These are phyloP conservation scores for Cryptococcus sp. DNA, from an alignment of 1,284 basidiomycete genomes.

Conservation along the genomic window DNA sequence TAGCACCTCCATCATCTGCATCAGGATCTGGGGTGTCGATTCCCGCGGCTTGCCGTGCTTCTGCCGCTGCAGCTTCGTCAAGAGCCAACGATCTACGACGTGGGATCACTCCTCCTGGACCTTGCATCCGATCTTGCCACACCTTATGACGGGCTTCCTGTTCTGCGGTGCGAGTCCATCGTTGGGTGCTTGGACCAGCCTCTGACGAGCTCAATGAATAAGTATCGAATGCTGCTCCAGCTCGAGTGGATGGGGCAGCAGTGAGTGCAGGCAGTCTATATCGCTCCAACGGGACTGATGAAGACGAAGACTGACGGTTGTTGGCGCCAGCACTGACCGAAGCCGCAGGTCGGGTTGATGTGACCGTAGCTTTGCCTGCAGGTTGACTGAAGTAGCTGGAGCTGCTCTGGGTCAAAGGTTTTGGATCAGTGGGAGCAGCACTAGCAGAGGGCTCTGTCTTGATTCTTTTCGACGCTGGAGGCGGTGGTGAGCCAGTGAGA, in stretches of 20 bases:
- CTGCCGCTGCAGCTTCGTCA: constrained; percentile 50
- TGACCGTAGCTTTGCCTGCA: background rate
- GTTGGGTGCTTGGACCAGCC: constrained; percentile 9
- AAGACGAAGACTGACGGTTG: background rate
- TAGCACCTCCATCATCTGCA: constrained; percentile 5
- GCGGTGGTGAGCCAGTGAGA: constrained; percentile 32
- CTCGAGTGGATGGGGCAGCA: constrained; percentile 7
- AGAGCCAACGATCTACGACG: constrained; percentile 46
- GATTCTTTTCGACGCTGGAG: constrained; percentile 15
- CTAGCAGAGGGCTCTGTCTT: background rate
- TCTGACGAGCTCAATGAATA: constrained; percentile 15
- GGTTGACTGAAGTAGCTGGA: constrained; percentile 33
- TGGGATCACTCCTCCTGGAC: constrained; percentile 33
- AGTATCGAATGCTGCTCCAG: constrained; percentile 33
- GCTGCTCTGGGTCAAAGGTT: constrained; percentile 9
- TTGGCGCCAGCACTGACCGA: too few species aligned
- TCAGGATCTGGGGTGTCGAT: constrained; percentile 10
- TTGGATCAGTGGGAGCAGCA: background rate
- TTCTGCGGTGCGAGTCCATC: constrained; percentile 22
- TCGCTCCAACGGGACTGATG: constrained; percentile 13
- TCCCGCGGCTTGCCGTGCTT: constrained; percentile 25
- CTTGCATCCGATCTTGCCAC: constrained; percentile 35
- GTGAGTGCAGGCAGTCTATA: constrained; percentile 23
- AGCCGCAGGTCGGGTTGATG: background rate
- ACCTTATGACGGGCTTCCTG: constrained; percentile 36